Evolutionary conservation across 2,329 filamentous ascomycete species (phyloP).

Genomic region (Xylariales sp.): DNA sequence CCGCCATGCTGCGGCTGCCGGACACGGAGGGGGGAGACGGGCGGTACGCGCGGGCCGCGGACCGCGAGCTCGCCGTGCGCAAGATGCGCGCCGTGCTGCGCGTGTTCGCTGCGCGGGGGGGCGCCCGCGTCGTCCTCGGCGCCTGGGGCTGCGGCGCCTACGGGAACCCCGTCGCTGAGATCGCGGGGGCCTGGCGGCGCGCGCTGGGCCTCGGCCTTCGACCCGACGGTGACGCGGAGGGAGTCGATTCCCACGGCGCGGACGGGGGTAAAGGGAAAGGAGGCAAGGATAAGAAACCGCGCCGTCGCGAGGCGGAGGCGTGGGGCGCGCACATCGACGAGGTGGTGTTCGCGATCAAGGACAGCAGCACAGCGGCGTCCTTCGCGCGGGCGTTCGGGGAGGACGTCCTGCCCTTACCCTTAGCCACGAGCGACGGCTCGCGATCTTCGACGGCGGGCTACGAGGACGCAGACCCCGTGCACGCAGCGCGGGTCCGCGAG

Average conservation of each 20-base stretch:
- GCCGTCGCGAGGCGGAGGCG: conserved; percentile 37
- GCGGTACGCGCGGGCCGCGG: conserved; percentile 58
- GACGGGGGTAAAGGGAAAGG: conserved; percentile 34
- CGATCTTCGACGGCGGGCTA: conserved; percentile 32
- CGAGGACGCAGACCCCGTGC: conserved; percentile 35
- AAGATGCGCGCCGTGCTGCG: conserved; percentile 71
- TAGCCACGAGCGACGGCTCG: conserved; percentile 27
- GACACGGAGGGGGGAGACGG: conserved; percentile 58
- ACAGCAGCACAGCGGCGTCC: conserved; percentile 61
- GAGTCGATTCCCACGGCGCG: too few species aligned
- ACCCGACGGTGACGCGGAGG: background rate
- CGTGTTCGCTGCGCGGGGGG: conserved; percentile 59
- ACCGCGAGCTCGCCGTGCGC: conserved; percentile 61
- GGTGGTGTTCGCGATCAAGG: conserved; percentile 69
- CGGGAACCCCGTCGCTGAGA: conserved; percentile 69
- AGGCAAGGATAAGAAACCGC: background rate
- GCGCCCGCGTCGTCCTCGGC: conserved; percentile 65
- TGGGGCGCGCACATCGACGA: conserved; percentile 61
- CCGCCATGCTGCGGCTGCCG: conserved; percentile 69
- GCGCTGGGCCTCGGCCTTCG: conserved; percentile 48
- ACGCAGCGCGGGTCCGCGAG: conserved; percentile 39
- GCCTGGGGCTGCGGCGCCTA: conserved; percentile 75
- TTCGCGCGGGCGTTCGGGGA: conserved; percentile 63
- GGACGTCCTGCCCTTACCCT: conserved; percentile 45
- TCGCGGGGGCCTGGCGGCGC: conserved; percentile 66